These are phyloP conservation scores for Scutellaria barbata DNA, from an alignment of 257 asterid genomes.

Conservation along the genomic window DNA sequence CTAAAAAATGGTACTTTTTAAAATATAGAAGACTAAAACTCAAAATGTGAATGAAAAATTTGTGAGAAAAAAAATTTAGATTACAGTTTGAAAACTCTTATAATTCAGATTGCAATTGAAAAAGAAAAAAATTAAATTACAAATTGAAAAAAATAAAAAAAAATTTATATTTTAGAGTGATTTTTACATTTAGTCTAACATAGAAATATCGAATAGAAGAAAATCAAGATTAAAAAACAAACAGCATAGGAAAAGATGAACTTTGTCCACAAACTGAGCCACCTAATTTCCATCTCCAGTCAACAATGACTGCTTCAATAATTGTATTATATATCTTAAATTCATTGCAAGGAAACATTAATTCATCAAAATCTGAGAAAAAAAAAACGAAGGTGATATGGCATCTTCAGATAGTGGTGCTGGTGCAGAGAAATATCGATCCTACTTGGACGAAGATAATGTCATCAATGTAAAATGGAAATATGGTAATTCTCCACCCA, in stretches of 20 bases:
- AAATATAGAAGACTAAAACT: no score
- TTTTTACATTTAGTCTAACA: no score
- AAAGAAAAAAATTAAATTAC: no score
- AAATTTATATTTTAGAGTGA: no score
- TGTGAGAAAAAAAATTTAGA: no score
- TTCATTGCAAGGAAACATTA: not conserved
- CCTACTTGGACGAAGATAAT: slow-evolving; percentile 57
- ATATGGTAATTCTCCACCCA: slow-evolving; percentile 55
- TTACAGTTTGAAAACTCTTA: no score
- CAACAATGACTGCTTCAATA: not conserved
- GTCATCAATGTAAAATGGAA: slow-evolving; percentile 58
- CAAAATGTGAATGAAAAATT: no score
- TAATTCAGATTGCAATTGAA: no score
- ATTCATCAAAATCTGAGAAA: slow-evolving; percentile 5
- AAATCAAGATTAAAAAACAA: no score
- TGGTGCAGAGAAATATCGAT: slow-evolving; percentile 51
- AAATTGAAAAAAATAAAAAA: no score
- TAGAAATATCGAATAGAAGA: no score
- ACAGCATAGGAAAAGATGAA: not conserved
- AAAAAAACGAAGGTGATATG: slow-evolving; percentile 31
- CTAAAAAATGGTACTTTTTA: no score
- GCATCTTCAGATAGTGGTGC: slow-evolving; percentile 37
- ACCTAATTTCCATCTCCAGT: not conserved
- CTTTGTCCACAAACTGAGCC: not conserved
- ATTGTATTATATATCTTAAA: not conserved